phyloP scores from a whole-genome alignment of 768 basidiomycete species.

The Amanita subjunquillea region DNA sequence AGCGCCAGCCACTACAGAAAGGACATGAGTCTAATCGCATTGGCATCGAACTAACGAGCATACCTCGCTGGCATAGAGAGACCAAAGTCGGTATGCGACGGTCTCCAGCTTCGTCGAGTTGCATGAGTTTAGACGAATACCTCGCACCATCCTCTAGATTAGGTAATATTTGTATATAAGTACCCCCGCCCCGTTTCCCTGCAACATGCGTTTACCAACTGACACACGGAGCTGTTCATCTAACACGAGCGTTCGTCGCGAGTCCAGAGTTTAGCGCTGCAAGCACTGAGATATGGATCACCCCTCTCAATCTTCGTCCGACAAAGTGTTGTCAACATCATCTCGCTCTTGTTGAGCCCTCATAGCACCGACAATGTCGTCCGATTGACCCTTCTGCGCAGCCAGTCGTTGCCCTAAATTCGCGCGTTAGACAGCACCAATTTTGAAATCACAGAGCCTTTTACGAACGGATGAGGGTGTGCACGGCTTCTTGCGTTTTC shows the following conservation, averaged over 20 bases:
- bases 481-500: slow-evolving; percentile 86
- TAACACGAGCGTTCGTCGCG: too few species aligned
- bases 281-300: background rate
- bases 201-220: too few species aligned
- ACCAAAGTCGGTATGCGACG: slow-evolving; percentile 54
- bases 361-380: slow-evolving; percentile 79
- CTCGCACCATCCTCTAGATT: slow-evolving; percentile 4
- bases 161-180: background rate
- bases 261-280: too few species aligned
- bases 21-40: background rate
- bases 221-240: too few species aligned
- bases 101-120: slow-evolving; percentile 2
- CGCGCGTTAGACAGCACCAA: background rate
- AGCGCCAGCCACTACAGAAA: slow-evolving; percentile 38
- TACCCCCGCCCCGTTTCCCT: too few species aligned
- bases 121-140: slow-evolving; percentile 2
- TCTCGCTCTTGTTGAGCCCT: slow-evolving; percentile 59
- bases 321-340: slow-evolving; percentile 17
- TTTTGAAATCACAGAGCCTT: background rate
- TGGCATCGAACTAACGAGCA: slow-evolving; percentile 12
- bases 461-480: slow-evolving; percentile 81
- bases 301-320: slow-evolving; percentile 45
- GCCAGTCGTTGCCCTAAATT: slow-evolving; percentile 65
- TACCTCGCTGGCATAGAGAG: slow-evolving; percentile 65
- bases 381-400: slow-evolving; percentile 67